Base-by-base conservation (phyloP, 2,329 filamentous ascomycete genomes). In the Paecilomyces dactylethromorphus region DNA sequence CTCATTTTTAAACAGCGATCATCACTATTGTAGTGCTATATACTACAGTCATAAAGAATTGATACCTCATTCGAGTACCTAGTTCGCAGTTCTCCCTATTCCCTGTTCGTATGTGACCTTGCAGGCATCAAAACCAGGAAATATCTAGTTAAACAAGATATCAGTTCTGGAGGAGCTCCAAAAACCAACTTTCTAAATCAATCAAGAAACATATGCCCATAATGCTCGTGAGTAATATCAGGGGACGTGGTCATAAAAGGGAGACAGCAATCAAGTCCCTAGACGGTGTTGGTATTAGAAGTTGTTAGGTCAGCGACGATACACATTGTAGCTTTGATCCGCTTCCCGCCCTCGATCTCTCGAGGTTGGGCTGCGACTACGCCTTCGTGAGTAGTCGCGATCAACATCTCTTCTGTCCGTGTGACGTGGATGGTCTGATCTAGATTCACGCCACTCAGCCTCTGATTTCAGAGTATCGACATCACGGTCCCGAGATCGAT, bases 341-440 rank as follows among this genome's bases (percentile, higher is more conserved):
- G 58, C 32, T 18, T 59, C 65, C 58, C 68, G 65, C 54, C 56
- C 57, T 26, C 62, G 63, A 22, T 74, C 70, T 58, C 66, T 68
- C 22, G 59, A 63, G 5, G 60, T 55, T 3, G 73, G 73, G 57
- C 74, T 76, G 32, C 72, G 71, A 53, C 73, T 76, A 57, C 73
- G 65, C 58, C 70, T 65, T 56, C 71, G 65, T 13, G 61, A 50
- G 45, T 65, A 64, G 21, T 74, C 71, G 31, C 69, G 67, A 6
- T 62, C 60, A 59, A 67, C 64, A 58, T 72, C 71, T 56, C 66
- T 67, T 51, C 70, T 63, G 58, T 58, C 62, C 3, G 54, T 22
- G 24, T 62, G 60, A 29, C 60, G 58, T 12, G 60, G 55, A 49
- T 58, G 58, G 18, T 66, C 64, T 55, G 59, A 55, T n/a, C 54